A percentile compares a stretch with the other conserved stretches of the same genome.
Conservation (phyloP, 768 basidiomycete genomes). For the Collybia sordida region DNA sequence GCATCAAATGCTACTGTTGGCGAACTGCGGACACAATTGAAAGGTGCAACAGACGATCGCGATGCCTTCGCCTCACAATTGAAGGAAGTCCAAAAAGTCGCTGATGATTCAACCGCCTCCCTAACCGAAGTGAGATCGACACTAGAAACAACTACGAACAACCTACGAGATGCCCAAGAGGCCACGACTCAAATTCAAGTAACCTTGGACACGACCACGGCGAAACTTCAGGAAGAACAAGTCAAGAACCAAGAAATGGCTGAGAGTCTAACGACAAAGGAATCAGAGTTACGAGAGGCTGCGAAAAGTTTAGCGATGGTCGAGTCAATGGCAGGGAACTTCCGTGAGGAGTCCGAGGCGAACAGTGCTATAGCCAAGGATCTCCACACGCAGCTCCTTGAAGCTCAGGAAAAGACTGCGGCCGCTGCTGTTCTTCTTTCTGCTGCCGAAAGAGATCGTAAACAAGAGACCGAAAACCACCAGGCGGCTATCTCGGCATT, state of each 20-base stretch:
- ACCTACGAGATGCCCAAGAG: conserved; percentile 2
- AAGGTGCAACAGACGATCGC: conserved; percentile 8
- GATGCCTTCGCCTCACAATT: conserved; percentile 4
- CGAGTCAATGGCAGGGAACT: conserved; percentile 9
- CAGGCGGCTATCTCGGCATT: conserved; percentile 9
- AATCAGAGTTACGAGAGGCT: conserved; percentile 12
- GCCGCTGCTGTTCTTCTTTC: conserved; percentile 12
- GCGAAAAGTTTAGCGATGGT: conserved; percentile 7
- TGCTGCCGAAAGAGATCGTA: conserved; percentile 7
- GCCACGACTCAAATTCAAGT: conserved; percentile 7
- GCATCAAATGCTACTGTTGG: conserved; percentile 13
- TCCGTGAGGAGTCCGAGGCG: conserved; percentile 5
- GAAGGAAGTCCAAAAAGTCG: conserved; percentile 9
- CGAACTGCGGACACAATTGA: conserved; percentile 11
- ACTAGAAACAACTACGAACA: conserved; percentile 6
- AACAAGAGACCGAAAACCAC: conserved; percentile 11
- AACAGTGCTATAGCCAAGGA: conserved; percentile 7
- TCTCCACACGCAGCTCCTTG: conserved; percentile 9
- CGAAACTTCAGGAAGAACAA: conserved; percentile 9
- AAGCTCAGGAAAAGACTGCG: conserved; percentile 3
- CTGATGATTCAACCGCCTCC: conserved; percentile 4
- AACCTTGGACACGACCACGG: conserved; percentile 4
- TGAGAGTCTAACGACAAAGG: conserved; percentile 4
- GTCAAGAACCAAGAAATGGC: conserved; percentile 10
- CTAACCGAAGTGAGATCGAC: conserved; percentile 3